These are phyloP conservation scores for Scedosporium boydii DNA, from an alignment of 2,329 filamentous ascomycete genomes.

Conservation along the genomic window DNA sequence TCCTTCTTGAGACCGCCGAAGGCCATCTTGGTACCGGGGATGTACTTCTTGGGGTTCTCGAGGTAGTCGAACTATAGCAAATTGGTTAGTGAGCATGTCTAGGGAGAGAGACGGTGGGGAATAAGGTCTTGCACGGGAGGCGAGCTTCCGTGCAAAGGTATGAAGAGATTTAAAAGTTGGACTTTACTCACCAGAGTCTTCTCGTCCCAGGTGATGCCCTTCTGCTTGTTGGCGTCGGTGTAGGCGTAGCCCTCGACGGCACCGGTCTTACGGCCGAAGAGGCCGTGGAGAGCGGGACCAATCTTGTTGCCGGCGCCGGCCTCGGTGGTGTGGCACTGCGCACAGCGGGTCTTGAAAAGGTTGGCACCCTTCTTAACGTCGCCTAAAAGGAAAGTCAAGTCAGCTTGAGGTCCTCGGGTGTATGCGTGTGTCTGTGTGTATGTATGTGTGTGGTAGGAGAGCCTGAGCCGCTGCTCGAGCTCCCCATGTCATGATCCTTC, in stretches of 20 bases:
- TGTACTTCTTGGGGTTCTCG: slow-evolving; percentile 99
- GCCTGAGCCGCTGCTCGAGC: no score
- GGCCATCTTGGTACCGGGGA: slow-evolving; percentile 99
- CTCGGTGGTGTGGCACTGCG: slow-evolving; percentile 97
- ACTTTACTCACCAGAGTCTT: slow-evolving; percentile 60
- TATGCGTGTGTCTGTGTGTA: background rate
- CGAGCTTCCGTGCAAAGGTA: no score
- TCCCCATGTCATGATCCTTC: no score
- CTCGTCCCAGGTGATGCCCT: slow-evolving; percentile 84
- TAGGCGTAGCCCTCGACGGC: slow-evolving; percentile 88
- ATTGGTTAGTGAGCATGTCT: background rate
- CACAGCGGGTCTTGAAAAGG: slow-evolving; percentile 99
- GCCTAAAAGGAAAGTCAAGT: slow-evolving; percentile 41
- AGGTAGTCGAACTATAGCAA: slow-evolving; percentile 80
- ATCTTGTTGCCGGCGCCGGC: slow-evolving; percentile 91
- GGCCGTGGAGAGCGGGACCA: slow-evolving; percentile 91
- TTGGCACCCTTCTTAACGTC: slow-evolving; percentile 93
- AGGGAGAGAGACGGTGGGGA: background rate
- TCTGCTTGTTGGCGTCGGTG: slow-evolving; percentile 99
- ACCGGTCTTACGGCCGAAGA: slow-evolving; percentile 94
- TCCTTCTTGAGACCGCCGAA: slow-evolving; percentile 99
- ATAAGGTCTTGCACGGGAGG: background rate
- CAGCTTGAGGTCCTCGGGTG: slow-evolving; percentile 3
- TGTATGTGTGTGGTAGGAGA: no score
- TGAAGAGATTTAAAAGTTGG: background rate